These are phyloP conservation scores for Xylaria sp. DNA, from an alignment of 2,329 filamentous ascomycete species.

Conservation along the genomic window DNA sequence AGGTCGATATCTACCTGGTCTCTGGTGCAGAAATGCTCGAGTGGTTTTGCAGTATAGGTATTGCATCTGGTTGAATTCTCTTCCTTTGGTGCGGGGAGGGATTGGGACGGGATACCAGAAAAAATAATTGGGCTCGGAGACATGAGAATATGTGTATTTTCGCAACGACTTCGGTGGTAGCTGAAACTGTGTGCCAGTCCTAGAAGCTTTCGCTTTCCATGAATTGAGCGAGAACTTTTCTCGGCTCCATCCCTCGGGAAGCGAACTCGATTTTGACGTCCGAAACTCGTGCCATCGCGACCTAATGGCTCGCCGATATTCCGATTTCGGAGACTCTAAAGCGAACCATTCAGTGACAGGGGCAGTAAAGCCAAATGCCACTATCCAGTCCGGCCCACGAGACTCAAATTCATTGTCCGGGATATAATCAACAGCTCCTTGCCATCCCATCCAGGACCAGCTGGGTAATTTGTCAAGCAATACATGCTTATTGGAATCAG, in stretches of 20 bases:
- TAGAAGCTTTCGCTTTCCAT: neutral
- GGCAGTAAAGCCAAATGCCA: neutral
- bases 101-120: constrained; percentile 16
- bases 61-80: neutral
- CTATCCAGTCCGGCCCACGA: neutral
- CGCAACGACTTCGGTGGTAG: neutral
- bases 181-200: neutral
- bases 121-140: neutral
- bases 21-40: constrained; percentile 10
- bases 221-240: constrained; percentile 1
- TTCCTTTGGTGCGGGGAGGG: neutral
- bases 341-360: constrained; percentile 12
- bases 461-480: constrained; percentile 10
- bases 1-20: neutral
- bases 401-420: constrained; percentile 16
- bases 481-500: neutral
- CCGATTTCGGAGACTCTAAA: neutral
- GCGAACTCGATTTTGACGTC: neutral
- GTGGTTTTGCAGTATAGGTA: constrained; percentile 12
- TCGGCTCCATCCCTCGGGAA: constrained; percentile 6
- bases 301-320: neutral
- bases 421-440: neutral
- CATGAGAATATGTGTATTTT: constrained; percentile 1
- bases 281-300: constrained; percentile 14
- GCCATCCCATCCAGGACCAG: constrained; percentile 22